phyloP scores from a whole-genome alignment of 1,139 yeast species.

The Scheffersomyces quercinus region DNA sequence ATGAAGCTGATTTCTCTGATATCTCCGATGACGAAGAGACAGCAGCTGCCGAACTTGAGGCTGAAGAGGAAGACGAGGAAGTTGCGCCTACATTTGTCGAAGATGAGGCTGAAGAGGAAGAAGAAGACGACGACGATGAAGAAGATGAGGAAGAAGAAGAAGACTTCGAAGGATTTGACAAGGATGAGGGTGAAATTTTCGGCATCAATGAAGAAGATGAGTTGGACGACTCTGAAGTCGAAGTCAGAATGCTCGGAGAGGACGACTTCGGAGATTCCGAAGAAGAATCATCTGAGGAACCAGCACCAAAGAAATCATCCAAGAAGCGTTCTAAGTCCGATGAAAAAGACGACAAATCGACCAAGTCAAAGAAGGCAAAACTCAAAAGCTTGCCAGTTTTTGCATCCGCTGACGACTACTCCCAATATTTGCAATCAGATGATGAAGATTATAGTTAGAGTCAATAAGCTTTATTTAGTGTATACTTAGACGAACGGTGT shows the following conservation, averaged over 20 bases:
- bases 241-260: conserved; percentile 21
- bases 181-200: conserved; percentile 26
- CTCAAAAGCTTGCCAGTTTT: conserved; percentile 75
- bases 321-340: conserved; percentile 24
- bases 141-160: conserved; percentile 28
- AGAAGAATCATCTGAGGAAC: conserved; percentile 14
- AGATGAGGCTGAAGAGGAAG: conserved; percentile 20
- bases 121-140: conserved; percentile 27
- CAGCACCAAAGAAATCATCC: conserved; percentile 13
- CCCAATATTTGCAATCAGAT: conserved; percentile 68
- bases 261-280: conserved; percentile 17
- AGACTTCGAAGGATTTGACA: conserved; percentile 19
- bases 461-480: background rate
- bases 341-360: conserved; percentile 15
- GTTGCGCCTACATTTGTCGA: conserved; percentile 30
- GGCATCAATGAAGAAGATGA: conserved; percentile 40
- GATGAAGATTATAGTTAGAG: conserved; percentile 44
- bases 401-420: conserved; percentile 89
- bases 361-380: conserved; percentile 56
- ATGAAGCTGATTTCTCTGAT: conserved; percentile 47
- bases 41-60: conserved; percentile 14
- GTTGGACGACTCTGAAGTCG: conserved; percentile 36
- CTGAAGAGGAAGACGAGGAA: conserved; percentile 32
- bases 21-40: conserved; percentile 26
- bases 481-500: too few relatives aligned